Conservation (phyloP, 176 grass and related monocot genomes). For the Zoysia pacifica region DNA sequence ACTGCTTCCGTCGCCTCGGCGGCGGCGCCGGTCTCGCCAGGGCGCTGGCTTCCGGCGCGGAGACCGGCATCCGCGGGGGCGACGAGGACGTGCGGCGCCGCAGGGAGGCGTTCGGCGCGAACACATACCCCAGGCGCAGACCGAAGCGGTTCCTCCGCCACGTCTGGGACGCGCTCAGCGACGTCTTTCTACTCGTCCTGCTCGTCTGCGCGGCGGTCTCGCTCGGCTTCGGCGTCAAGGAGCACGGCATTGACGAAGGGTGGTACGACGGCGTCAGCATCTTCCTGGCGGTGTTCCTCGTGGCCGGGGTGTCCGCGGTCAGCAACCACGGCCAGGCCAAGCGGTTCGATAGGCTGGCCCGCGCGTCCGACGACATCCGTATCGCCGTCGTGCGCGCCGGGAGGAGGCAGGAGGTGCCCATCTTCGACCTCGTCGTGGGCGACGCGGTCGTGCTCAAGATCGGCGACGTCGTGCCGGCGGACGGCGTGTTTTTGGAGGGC, state of each 20-base stretch:
- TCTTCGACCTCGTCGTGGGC: constrained; percentile 65
- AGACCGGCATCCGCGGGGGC: constrained; percentile 45
- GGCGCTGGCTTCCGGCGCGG: constrained; percentile 35
- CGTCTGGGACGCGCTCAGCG: constrained; percentile 54
- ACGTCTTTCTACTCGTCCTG: constrained; percentile 68
- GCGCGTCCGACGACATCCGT: constrained; percentile 43
- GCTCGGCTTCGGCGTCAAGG: constrained; percentile 69
- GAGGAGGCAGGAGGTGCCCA: constrained; percentile 49
- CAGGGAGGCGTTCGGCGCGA: constrained; percentile 48
- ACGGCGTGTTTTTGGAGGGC: constrained; percentile 57
- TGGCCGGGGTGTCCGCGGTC: constrained; percentile 56
- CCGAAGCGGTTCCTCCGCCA: constrained; percentile 62
- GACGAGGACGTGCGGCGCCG: constrained; percentile 38
- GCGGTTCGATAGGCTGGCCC: constrained; percentile 51
- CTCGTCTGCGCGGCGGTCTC: constrained; percentile 59
- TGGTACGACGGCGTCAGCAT: constrained; percentile 83
- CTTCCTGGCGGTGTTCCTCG: constrained; percentile 71
- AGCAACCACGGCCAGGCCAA: constrained; percentile 66
- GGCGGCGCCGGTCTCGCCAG: constrained; percentile 29
- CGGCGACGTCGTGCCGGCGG: constrained; percentile 64
- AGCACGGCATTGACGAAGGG: constrained; percentile 64
- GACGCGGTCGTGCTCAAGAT: constrained; percentile 67
- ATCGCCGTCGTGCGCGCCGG: constrained; percentile 47
- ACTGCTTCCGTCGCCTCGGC: constrained; percentile 42
- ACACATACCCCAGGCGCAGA: constrained; percentile 63